These are phyloP conservation scores for Corymbia maculata DNA, from an alignment of 345 rosid genomes.

Conservation along the genomic window DNA sequence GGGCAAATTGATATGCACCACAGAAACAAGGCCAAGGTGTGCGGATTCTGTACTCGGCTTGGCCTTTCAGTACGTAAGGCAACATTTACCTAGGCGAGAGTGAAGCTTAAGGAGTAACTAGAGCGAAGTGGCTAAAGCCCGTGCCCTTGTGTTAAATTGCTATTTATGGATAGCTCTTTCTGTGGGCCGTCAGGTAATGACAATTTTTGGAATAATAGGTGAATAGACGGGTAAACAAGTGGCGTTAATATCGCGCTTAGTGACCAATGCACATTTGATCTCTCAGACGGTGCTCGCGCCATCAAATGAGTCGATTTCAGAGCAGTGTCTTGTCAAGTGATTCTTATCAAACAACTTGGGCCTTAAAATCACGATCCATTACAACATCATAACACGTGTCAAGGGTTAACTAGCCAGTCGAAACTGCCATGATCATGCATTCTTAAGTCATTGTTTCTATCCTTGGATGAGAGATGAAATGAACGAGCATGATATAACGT, in stretches of 20 bases:
- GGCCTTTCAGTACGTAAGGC: no score
- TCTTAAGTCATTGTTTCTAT: background rate
- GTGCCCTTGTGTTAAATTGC: background rate
- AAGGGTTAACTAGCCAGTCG: background rate
- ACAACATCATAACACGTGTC: background rate
- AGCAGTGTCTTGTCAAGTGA: background rate
- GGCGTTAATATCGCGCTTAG: background rate
- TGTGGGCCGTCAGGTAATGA: background rate
- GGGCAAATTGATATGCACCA: no score
- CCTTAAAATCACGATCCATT: background rate
- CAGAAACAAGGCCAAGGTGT: no score
- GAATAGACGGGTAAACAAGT: background rate
- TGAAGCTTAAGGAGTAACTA: background rate
- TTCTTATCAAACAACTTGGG: background rate
- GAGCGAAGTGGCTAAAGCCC: background rate
- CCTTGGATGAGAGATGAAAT: background rate
- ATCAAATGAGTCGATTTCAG: background rate
- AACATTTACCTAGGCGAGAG: no score
- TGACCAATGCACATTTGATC: background rate
- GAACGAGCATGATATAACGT: background rate
- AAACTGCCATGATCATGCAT: background rate
- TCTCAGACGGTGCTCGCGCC: accelerated
- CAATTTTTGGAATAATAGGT: background rate
- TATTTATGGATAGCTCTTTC: background rate
- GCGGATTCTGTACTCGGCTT: no score